Conservation (phyloP, 371 early-diverging fungal genomes). For the Rhizopus delemar region DNA sequence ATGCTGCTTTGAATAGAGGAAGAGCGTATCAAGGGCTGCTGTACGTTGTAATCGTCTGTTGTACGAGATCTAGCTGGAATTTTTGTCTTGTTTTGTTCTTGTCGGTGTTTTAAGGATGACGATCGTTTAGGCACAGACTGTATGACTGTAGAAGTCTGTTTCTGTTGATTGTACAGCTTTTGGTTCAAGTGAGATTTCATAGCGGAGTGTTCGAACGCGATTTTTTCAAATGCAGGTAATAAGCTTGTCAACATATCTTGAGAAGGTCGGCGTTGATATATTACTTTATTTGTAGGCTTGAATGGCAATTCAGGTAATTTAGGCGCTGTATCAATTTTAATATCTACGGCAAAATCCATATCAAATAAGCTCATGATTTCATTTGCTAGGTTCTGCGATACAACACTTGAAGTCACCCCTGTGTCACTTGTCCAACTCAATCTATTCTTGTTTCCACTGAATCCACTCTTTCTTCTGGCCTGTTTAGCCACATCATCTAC, state of each 20-base stretch:
- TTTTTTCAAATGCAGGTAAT: slow-evolving; percentile 31
- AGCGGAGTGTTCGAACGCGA: slow-evolving; percentile 22
- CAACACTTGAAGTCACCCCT: slow-evolving; percentile 32
- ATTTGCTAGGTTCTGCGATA: slow-evolving; percentile 43
- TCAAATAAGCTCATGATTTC: slow-evolving; percentile 55
- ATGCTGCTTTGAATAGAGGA: slow-evolving; percentile 5
- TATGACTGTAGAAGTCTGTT: slow-evolving; percentile 18
- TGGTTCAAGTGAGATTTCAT: slow-evolving; percentile 1
- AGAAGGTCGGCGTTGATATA: slow-evolving; percentile 16
- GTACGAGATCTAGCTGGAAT: not conserved
- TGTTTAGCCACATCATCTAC: slow-evolving; percentile 14
- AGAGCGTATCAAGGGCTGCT: not conserved
- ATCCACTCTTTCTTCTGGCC: slow-evolving; percentile 25
- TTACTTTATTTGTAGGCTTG: slow-evolving; percentile 8
- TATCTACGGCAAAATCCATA: slow-evolving; percentile 55
- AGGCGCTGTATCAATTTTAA: slow-evolving; percentile 43
- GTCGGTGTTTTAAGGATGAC: slow-evolving; percentile 30
- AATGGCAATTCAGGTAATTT: slow-evolving; percentile 46
- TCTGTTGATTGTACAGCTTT: slow-evolving; percentile 3
- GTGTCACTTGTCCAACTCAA: slow-evolving; percentile 51
- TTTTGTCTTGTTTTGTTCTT: slow-evolving; percentile 7
- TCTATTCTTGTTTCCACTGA: slow-evolving; percentile 29
- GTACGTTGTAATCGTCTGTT: not conserved
- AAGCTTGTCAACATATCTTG: slow-evolving; percentile 25
- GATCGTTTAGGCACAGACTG: slow-evolving; percentile 34